Conservation (phyloP, 2,329 filamentous ascomycete species). For the Exophiala lecanii-corni region DNA sequence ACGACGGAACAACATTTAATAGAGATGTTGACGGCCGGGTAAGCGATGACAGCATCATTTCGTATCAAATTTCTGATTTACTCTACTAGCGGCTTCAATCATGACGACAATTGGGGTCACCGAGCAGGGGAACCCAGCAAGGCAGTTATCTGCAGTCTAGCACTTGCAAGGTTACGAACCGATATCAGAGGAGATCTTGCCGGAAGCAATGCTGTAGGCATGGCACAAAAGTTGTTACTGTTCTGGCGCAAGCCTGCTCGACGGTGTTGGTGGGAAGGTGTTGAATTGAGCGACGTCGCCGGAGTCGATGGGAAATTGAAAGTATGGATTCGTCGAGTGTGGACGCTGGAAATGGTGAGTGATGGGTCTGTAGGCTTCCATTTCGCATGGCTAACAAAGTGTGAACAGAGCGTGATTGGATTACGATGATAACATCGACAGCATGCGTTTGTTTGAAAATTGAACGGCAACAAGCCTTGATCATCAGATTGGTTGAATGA, state of each 20-base stretch:
- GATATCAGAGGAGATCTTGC: conserved; percentile 76
- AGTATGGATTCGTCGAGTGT: conserved; percentile 96
- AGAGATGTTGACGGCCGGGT: conserved; percentile 99
- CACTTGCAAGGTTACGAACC: conserved; percentile 84
- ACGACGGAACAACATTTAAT: conserved; percentile 98
- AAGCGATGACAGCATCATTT: conserved; percentile 37
- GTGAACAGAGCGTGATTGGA: conserved; percentile 70
- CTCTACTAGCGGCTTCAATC: conserved; percentile 76
- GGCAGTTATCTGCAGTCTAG: conserved; percentile 94
- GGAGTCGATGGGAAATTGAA: conserved; percentile 90
- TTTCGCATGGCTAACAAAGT: background rate
- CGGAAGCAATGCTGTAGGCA: conserved; percentile 76
- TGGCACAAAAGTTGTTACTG: conserved; percentile 95
- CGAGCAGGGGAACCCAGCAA: conserved; percentile 97
- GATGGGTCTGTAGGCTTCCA: conserved; percentile 11
- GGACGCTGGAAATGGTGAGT: conserved; percentile 90
- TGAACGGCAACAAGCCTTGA: no score
- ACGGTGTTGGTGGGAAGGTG: conserved; percentile 98
- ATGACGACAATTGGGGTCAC: conserved; percentile 92
- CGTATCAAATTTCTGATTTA: conserved; percentile 11
- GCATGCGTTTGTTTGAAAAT: conserved; percentile 1
- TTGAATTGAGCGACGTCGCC: conserved; percentile 83
- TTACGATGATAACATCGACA: conserved; percentile 63
- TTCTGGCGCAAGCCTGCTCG: conserved; percentile 98
- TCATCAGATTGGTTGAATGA: conserved; percentile 9